Conservation (phyloP, 768 basidiomycete genomes). For the Trametopsis cervina region DNA sequence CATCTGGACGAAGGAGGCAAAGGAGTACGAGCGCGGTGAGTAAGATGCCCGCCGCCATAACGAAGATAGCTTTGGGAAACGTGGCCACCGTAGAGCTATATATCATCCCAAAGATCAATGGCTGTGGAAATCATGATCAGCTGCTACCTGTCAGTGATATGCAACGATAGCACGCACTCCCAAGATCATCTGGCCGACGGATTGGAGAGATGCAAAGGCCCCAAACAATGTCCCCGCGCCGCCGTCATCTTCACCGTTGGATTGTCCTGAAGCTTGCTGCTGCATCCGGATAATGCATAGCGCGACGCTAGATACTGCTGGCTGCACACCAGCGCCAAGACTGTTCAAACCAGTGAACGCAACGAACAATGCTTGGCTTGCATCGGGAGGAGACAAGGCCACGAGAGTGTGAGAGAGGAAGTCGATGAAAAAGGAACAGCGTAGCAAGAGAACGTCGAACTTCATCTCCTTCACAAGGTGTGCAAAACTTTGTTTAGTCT, state of each 20-base stretch:
- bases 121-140: conserved; percentile 34
- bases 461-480: conserved; percentile 53
- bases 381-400: conserved; percentile 42
- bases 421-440: conserved; percentile 60
- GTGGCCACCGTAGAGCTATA: conserved; percentile 58
- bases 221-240: conserved; percentile 58
- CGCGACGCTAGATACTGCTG: conserved; percentile 67
- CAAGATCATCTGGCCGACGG: conserved; percentile 56
- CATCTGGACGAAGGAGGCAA: conserved; percentile 31
- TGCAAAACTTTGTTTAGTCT: conserved; percentile 39
- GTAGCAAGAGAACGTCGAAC: conserved; percentile 65
- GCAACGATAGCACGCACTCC: conserved; percentile 28
- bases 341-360: conserved; percentile 55
- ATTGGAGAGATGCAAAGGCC: conserved; percentile 61
- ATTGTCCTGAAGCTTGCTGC: background rate
- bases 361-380: conserved; percentile 38
- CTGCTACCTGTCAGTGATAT: background rate
- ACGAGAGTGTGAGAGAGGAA: conserved; percentile 59
- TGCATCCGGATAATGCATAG: conserved; percentile 47
- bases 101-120: conserved; percentile 58
- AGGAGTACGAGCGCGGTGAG: conserved; percentile 42
- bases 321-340: conserved; percentile 62
- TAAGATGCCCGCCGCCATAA: conserved; percentile 49
- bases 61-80: conserved; percentile 67
- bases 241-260: conserved; percentile 28